A percentile compares a stretch with the other conserved stretches of the same genome.
phyloP scores from a whole-genome alignment of 352 stramenopile species.

The Globisporangium cylindrosporum region DNA sequence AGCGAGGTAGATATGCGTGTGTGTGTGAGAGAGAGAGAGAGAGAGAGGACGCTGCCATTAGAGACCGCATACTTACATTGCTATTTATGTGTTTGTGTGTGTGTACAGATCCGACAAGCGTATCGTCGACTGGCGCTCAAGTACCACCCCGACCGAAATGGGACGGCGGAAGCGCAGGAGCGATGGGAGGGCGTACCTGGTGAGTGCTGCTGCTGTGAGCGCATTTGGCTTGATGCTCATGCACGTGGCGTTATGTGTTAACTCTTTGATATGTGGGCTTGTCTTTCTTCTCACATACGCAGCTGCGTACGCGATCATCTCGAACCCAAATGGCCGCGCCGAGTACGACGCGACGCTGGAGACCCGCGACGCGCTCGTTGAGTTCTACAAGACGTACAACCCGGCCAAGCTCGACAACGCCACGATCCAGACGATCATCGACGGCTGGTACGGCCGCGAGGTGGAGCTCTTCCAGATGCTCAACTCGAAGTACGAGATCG shows the following conservation, averaged over 20 bases:
- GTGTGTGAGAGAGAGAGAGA: not conserved
- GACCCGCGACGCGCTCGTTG: constrained; percentile 71
- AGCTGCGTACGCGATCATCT: constrained; percentile 71
- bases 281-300: not conserved
- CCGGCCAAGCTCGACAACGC: constrained; percentile 80
- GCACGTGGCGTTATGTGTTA: not conserved
- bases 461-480: constrained; percentile 88
- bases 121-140: constrained; percentile 86
- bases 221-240: not conserved
- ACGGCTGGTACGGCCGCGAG: constrained; percentile 81
- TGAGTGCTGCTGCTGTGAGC: constrained; percentile 3
- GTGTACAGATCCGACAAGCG: constrained; percentile 87
- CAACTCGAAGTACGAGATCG: constrained; percentile 84
- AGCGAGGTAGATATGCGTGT: constrained; percentile 39
- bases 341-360: constrained; percentile 79
- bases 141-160: constrained; percentile 93
- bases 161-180: constrained; percentile 54
- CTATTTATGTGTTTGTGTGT: constrained; percentile 5
- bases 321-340: constrained; percentile 71
- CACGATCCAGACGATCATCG: constrained; percentile 85
- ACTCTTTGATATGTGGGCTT: not conserved
- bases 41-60: not conserved
- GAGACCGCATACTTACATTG: constrained; percentile 4
- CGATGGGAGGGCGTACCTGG: constrained; percentile 74
- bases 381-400: constrained; percentile 85